Percentiles rank a stretch among this genome's conserved stretches.
phyloP scores from a whole-genome alignment of 2,329 filamentous ascomycete species.

The Myrmaecium sp. region DNA sequence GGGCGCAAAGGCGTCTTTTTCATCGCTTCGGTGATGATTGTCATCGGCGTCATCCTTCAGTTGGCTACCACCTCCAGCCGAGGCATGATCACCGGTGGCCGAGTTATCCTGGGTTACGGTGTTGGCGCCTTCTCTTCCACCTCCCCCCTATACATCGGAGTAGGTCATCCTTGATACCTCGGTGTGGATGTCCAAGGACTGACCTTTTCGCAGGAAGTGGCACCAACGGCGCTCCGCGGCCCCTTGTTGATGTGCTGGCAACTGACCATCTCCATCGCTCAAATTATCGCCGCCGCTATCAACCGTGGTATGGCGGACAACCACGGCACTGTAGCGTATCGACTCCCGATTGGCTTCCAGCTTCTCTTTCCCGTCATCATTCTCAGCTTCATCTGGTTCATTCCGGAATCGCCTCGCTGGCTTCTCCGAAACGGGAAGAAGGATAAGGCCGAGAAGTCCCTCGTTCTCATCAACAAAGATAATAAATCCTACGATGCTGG shows the following conservation, averaged over 20 bases:
- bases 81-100: constrained; percentile 4
- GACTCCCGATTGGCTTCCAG: constrained; percentile 10
- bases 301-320: constrained; percentile 13
- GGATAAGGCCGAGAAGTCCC: constrained; percentile 11
- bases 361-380: constrained; percentile 9
- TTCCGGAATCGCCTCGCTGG: constrained; percentile 10
- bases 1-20: constrained; percentile 19
- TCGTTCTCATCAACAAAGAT: constrained; percentile 18
- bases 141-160: constrained; percentile 22
- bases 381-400: constrained; percentile 7
- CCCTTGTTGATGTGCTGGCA: constrained; percentile 25
- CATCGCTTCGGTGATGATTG: constrained; percentile 11
- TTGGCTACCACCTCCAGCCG: constrained; percentile 3
- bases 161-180: constrained; percentile 1
- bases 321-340: constrained; percentile 10
- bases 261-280: constrained; percentile 20
- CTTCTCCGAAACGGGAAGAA: constrained; percentile 4
- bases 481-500: constrained; percentile 14
- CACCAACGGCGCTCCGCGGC: constrained; percentile 16
- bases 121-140: constrained; percentile 24
- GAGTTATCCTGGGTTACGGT: constrained; percentile 13
- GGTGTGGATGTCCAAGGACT: not conserved
- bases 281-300: constrained; percentile 20
- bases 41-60: constrained; percentile 8
- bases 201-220: constrained; percentile 9